Percentiles rank a stretch among this genome's conserved stretches.
Evolutionary conservation across 2,329 filamentous ascomycete species (phyloP).

Genomic region (Aspergillus tamarii): DNA sequence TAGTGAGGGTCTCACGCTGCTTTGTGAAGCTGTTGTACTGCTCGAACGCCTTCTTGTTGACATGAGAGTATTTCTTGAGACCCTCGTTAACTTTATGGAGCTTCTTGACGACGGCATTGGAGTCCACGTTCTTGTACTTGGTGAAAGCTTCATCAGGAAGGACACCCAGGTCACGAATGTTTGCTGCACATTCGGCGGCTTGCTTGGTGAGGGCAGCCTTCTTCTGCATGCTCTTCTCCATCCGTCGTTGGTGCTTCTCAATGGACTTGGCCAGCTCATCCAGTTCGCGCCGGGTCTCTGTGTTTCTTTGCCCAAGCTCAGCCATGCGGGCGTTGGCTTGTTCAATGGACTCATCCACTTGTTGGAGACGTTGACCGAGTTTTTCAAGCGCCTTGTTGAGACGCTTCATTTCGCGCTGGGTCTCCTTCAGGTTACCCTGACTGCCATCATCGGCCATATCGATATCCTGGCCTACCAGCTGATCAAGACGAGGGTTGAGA

Average conservation of each 20-base stretch:
- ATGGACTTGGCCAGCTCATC: slow-evolving; percentile 77
- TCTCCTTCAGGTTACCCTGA: slow-evolving; percentile 72
- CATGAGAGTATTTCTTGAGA: slow-evolving; percentile 93
- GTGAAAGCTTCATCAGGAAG: slow-evolving; percentile 92
- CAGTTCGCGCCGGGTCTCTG: slow-evolving; percentile 70
- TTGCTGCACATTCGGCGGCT: slow-evolving; percentile 78
- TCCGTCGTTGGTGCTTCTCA: slow-evolving; percentile 81
- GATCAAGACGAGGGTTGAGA: slow-evolving; percentile 81
- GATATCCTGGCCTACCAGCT: slow-evolving; percentile 75
- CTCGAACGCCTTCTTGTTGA: slow-evolving; percentile 99
- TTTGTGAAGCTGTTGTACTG: slow-evolving; percentile 97
- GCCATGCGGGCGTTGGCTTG: slow-evolving; percentile 57
- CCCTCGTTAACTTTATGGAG: slow-evolving; percentile 91
- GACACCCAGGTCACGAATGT: slow-evolving; percentile 90
- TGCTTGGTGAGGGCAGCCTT: slow-evolving; percentile 78
- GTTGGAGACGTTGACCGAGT: slow-evolving; percentile 69
- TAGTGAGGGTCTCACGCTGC: slow-evolving; percentile 83
- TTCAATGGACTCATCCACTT: slow-evolving; percentile 76
- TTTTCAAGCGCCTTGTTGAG: slow-evolving; percentile 68
- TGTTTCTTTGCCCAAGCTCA: slow-evolving; percentile 61
- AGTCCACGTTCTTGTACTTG: slow-evolving; percentile 82
- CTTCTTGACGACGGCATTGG: slow-evolving; percentile 71
- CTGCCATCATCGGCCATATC: slow-evolving; percentile 64
- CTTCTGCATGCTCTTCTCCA: slow-evolving; percentile 90
- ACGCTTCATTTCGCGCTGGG: slow-evolving; percentile 79